phyloP scores from a whole-genome alignment of 1,139 yeast species.

The Debaryomycetaceae sp. region DNA sequence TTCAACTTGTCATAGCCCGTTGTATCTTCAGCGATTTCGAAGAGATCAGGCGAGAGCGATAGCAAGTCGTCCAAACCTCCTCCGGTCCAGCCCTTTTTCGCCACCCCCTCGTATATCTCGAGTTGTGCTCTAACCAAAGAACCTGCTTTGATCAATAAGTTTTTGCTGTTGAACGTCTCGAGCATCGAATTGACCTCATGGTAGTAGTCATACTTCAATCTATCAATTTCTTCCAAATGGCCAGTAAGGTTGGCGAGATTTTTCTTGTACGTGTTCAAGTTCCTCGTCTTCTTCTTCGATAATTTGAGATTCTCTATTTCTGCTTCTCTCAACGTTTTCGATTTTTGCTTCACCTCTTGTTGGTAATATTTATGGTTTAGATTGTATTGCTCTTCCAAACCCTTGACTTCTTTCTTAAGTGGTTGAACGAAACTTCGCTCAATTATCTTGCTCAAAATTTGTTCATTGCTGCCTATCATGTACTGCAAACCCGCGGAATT shows the following conservation, averaged over 20 bases:
- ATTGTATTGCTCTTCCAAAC: constrained; percentile 36
- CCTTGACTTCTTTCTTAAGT: constrained; percentile 38
- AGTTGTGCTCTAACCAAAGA: constrained; percentile 73
- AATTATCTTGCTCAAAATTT: constrained; percentile 60
- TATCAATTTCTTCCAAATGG: constrained; percentile 76
- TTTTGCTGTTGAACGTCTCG: constrained; percentile 38
- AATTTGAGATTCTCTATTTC: constrained; percentile 57
- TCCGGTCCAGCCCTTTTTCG: constrained; percentile 83
- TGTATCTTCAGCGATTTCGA: constrained; percentile 11
- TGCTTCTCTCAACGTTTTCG: constrained; percentile 47
- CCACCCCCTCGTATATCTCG: constrained; percentile 76
- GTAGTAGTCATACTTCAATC: constrained; percentile 71
- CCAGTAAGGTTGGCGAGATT: constrained; percentile 64
- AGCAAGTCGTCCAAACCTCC: constrained; percentile 75
- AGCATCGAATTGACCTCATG: constrained; percentile 57
- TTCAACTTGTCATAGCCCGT: not conserved
- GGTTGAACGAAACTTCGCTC: constrained; percentile 55
- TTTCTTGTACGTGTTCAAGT: constrained; percentile 60
- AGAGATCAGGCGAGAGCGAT: constrained; percentile 52
- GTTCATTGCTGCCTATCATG: constrained; percentile 74
- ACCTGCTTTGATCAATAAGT: constrained; percentile 55
- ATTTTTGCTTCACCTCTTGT: constrained; percentile 46
- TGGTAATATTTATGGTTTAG: constrained; percentile 53
- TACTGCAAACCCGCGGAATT: constrained; percentile 79
- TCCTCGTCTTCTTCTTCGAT: constrained; percentile 54